Evolutionary conservation across 768 basidiomycete genomes (phyloP).

Genomic region (Lactifluus pinguis): DNA sequence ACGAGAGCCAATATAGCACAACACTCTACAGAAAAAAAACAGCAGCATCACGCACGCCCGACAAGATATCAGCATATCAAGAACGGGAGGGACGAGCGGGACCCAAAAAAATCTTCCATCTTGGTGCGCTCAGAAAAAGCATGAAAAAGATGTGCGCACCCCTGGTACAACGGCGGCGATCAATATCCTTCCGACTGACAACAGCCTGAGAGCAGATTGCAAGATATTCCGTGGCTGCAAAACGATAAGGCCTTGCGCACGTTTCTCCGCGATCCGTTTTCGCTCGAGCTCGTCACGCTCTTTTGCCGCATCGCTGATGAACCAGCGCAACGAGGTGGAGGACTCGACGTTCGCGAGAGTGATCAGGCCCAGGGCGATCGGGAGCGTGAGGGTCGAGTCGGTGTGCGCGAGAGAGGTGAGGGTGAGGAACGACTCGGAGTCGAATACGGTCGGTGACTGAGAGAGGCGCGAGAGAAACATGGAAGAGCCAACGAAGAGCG

Average conservation of each 20-base stretch:
- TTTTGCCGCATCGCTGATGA: slow-evolving; percentile 49
- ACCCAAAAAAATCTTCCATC: too few species aligned
- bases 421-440: slow-evolving; percentile 69
- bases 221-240: slow-evolving; percentile 41
- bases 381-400: slow-evolving; percentile 61
- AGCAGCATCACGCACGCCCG: not conserved
- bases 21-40: slow-evolving; percentile 43
- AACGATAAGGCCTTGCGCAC: slow-evolving; percentile 36
- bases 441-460: slow-evolving; percentile 52
- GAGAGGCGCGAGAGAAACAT: slow-evolving; percentile 48
- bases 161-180: slow-evolving; percentile 63
- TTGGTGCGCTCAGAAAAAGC: not conserved
- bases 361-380: slow-evolving; percentile 61
- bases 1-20: slow-evolving; percentile 69
- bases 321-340: slow-evolving; percentile 43
- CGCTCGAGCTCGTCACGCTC: slow-evolving; percentile 41
- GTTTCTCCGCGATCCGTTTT: slow-evolving; percentile 36
- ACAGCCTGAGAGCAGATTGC: slow-evolving; percentile 43
- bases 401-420: slow-evolving; percentile 61
- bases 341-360: slow-evolving; percentile 78
- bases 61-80: not conserved
- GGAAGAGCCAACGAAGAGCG: slow-evolving; percentile 62
- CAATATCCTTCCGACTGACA: slow-evolving; percentile 60
- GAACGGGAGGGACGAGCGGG: not conserved
- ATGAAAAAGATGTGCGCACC: slow-evolving; percentile 32